Evolutionary conservation across 139 green algal species (phyloP).

Genomic region (Coccomyxa sp.): DNA sequence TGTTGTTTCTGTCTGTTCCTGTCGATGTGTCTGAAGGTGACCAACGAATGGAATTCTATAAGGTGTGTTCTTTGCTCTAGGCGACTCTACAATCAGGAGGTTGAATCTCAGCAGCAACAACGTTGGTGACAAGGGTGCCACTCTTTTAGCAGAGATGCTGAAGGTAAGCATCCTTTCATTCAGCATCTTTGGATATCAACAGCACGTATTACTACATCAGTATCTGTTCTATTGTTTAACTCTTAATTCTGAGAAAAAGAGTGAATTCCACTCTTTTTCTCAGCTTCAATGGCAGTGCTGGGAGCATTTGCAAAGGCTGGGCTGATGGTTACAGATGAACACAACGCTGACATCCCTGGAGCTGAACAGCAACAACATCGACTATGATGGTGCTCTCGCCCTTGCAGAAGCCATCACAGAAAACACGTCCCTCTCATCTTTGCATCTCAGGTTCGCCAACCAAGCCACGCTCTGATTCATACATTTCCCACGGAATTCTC

Average conservation of each 20-base stretch:
- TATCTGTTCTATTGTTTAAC: too few species aligned
- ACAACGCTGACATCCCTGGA: slow-evolving; percentile 71
- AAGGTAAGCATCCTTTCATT: slow-evolving; percentile 40
- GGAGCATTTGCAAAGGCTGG: not conserved
- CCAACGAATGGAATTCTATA: not conserved
- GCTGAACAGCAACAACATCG: slow-evolving; percentile 80
- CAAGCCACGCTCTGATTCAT: too few species aligned
- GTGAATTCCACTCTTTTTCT: too few species aligned
- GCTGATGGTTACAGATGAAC: slow-evolving; percentile 48
- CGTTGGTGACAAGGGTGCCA: slow-evolving; percentile 69
- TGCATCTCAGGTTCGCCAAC: slow-evolving; percentile 26
- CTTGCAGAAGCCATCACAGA: slow-evolving; percentile 67
- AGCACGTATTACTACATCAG: not conserved
- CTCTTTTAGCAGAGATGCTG: slow-evolving; percentile 84
- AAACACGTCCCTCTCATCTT: slow-evolving; percentile 58
- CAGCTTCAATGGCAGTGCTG: too few species aligned
- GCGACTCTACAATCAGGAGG: slow-evolving; percentile 25
- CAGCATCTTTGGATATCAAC: not conserved
- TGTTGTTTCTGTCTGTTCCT: not conserved
- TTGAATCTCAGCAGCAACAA: slow-evolving; percentile 63
- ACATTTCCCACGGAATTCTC: too few species aligned
- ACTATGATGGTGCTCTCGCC: slow-evolving; percentile 68
- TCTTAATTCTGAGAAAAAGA: too few species aligned
- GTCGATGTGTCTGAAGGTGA: not conserved
- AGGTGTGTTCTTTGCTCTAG: slow-evolving; percentile 3